Percentiles rank a stretch among this genome's conserved stretches.
Conservation (phyloP, 139 green algal species). For the Edaphochlamys debaryana region DNA sequence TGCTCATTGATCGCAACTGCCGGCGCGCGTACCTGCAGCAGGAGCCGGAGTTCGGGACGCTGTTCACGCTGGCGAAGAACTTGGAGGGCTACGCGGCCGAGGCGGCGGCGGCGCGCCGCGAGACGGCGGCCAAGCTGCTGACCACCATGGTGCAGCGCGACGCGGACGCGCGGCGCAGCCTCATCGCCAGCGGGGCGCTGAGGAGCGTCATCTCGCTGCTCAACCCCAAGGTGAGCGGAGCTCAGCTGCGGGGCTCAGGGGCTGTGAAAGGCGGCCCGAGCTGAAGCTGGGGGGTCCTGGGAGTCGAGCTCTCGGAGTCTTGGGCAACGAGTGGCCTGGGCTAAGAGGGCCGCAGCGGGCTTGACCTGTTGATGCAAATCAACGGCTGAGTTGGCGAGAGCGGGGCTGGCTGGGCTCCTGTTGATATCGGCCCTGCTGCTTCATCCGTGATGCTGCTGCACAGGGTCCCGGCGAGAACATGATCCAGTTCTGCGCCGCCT, state of each 20-base stretch:
- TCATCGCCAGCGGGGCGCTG: slow-evolving; percentile 54
- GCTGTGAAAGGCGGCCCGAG: no score
- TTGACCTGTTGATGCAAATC: no score
- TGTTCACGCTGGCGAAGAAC: slow-evolving; percentile 63
- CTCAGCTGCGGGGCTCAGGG: no score
- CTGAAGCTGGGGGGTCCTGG: no score
- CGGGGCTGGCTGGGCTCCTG: no score
- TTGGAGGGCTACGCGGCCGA: slow-evolving; percentile 58
- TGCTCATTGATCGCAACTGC: slow-evolving; percentile 77
- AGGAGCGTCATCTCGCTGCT: slow-evolving; percentile 53
- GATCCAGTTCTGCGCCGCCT: slow-evolving; percentile 78
- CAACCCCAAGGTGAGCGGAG: slow-evolving; percentile 37
- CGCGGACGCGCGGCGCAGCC: slow-evolving; percentile 46
- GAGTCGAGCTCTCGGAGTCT: no score
- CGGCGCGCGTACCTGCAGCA: slow-evolving; percentile 59
- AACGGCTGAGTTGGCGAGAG: no score
- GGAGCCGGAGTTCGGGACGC: slow-evolving; percentile 65
- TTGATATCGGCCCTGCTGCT: no score
- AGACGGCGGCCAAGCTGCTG: slow-evolving; percentile 62
- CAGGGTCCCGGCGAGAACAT: slow-evolving; percentile 50
- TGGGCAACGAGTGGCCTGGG: no score
- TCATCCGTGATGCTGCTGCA: no score
- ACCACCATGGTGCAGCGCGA: slow-evolving; percentile 63
- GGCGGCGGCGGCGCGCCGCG: slow-evolving; percentile 50
- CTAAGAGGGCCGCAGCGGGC: no score